Base-by-base conservation (phyloP, 345 rosid genomes). In the Hibiscus tridactylites region DNA sequence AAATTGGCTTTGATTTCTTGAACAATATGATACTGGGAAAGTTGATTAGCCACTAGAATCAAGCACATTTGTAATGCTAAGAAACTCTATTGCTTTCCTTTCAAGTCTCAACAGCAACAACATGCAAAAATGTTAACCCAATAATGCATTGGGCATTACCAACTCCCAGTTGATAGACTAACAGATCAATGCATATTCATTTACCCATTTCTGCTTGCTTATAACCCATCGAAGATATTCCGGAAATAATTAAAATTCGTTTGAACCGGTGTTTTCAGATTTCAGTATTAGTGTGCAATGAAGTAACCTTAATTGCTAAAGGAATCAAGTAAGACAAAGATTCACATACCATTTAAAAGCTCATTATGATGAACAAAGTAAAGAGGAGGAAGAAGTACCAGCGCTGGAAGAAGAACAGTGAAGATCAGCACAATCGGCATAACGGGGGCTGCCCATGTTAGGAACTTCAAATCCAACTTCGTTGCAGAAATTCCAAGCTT, bases 401-500 rank as follows among this genome's bases (percentile, higher is more conserved):
- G 66, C 33, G 44, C 61, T 13, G 56, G 57, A 24, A 9, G 65
- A 49, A 62, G 65, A 49, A 62, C 88, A 86, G 77, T 37, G 46
- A 69, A 85, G 79, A 78, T 88, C 84, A 46, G 87, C 69, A 76
- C 87, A 87, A 75, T 89, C 87, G 37, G 91, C 90, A 33, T 79
- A 74, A 73, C 88, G 76, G 57, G 91, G 94, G 28, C 88, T 89
- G 61, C 86, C 90, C 82, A 87, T 80, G 7, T 74, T 16, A 50
- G 86, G 88, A 73, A 76, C 86, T 72, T 88, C 88, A 6, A 57
- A 60, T 6, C 90, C 94, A 74, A 83, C 91, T 77, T 89, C 91
- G 75, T 89, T 89, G 75, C 88, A 87, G 71, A 87, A 87, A 60
- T 87, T 87, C 88, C 90, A 89, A 74, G 87, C 84, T 82, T 87